Percentiles rank a stretch among this genome's conserved stretches.
These are phyloP conservation scores for Calonectria multiphialidica DNA, from an alignment of 2,329 filamentous ascomycete genomes.

Conservation along the genomic window DNA sequence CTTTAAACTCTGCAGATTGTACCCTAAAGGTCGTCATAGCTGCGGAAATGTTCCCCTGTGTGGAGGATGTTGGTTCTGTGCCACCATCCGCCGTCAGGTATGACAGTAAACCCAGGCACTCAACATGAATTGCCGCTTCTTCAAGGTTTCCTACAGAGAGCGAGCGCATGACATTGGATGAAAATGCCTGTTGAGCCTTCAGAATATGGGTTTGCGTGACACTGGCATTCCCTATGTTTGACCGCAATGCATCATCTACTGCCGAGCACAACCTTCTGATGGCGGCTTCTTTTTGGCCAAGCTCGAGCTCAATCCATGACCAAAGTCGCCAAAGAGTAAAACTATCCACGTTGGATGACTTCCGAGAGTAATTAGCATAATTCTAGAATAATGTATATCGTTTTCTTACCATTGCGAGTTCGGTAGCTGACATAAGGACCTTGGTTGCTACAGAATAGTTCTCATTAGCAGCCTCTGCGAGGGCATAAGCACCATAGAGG, in stretches of 20 bases:
- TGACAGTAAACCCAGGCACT: constrained; percentile 73
- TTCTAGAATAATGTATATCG: accelerated
- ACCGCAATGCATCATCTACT: constrained; percentile 46
- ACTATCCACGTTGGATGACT: constrained; percentile 31
- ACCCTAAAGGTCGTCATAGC: constrained; percentile 56
- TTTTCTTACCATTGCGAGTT: constrained; percentile 47
- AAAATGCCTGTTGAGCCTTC: constrained; percentile 66
- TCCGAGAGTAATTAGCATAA: constrained; percentile 33
- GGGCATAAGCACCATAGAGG: constrained; percentile 84
- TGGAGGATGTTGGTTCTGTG: constrained; percentile 57
- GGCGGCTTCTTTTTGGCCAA: constrained; percentile 49
- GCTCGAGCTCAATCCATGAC: constrained; percentile 74
- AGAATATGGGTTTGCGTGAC: constrained; percentile 58
- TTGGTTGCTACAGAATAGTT: constrained; percentile 70
- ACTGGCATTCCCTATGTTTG: constrained; percentile 25
- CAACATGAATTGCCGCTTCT: constrained; percentile 67
- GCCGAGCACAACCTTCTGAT: constrained; percentile 55
- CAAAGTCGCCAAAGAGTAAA: constrained; percentile 69
- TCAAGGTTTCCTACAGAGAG: constrained; percentile 62
- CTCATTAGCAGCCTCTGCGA: constrained; percentile 74
- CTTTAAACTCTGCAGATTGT: constrained; percentile 57
- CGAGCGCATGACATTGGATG: constrained; percentile 65
- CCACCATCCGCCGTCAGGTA: constrained; percentile 68
- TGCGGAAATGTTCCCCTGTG: constrained; percentile 69
- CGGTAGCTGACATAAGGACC: constrained; percentile 75